Evolutionary conservation across 257 asterid species (phyloP).

Genomic region (Euphrasia confusa): DNA sequence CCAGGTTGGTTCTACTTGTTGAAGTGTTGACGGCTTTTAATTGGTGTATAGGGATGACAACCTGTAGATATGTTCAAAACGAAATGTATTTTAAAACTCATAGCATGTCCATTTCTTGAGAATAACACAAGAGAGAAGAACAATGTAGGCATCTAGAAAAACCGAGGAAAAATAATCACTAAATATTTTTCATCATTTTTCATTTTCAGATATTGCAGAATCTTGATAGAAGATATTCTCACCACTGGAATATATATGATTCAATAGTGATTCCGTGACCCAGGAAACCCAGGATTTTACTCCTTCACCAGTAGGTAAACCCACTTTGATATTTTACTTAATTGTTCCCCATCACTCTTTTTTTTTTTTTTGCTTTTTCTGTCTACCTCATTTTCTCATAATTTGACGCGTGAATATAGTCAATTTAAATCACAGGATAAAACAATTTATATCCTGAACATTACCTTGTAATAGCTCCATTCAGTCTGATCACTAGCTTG

Average conservation of each 20-base stretch:
- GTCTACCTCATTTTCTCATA: constrained; percentile 8
- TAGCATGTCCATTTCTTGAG: neutral
- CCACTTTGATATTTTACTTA: neutral
- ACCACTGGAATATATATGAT: neutral
- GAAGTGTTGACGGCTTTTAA: constrained; percentile 84
- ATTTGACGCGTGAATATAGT: neutral
- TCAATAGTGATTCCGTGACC: neutral
- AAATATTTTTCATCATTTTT: neutral
- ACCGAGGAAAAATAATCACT: neutral
- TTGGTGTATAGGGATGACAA: constrained; percentile 86
- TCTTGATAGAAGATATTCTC: neutral
- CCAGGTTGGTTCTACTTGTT: constrained; percentile 60
- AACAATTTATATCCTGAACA: neutral
- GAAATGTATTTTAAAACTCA: neutral
- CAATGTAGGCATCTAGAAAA: neutral
- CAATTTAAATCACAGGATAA: constrained; percentile 17
- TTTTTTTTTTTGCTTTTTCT: too few species aligned
- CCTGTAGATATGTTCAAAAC: constrained; percentile 37
- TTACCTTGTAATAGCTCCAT: constrained; percentile 98
- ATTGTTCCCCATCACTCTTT: neutral
- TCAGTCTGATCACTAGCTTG: constrained; percentile 68
- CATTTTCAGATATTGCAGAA: neutral
- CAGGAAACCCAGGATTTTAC: too few species aligned
- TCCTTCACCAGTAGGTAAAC: too few species aligned
- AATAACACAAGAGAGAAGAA: neutral